Base-by-base conservation (phyloP, 495 filamentous ascomycete species). In the Podospora anserina region DNA sequence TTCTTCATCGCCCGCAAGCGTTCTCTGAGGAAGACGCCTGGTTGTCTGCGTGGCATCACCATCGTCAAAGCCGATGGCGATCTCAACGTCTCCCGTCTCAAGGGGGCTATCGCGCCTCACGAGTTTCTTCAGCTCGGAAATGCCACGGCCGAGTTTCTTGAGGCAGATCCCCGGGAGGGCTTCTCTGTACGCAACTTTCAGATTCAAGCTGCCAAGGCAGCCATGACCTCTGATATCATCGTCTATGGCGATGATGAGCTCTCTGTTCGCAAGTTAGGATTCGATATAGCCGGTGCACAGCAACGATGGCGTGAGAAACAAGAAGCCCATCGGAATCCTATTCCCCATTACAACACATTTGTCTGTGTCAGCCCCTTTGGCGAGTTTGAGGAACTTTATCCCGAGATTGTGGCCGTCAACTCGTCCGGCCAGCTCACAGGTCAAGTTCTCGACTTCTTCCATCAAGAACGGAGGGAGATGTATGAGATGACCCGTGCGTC, bases 151-250 rank as follows among this genome's bases (percentile, higher is more conserved):
- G 72, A 90, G 78, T 90, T 97, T 82, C 65, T 91, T 83, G 82
- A 92, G 30, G 84, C 89, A 19, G 95, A 99, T 73, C 95, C 95
- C 2, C 86, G 79, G 30, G 91, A 95, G 68, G 95, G 95, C 15
- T 92, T 92, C 70, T 89, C 86, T 26, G 89, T 92, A 11, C 88
- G 95, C 26, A 98, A 99, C 78, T 99, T 99, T 72, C 95, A 99
- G 73, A 97, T 98, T 57, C 95, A 99, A 75, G 88, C 92, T 2
- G 91, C 90, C 54, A 99, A 99, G 76, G 82, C 91, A 73, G 93
- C 94, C 34, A 88, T 90, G 68, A 84, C 96, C 27, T 95, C 92
- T 4, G 95, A 99, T 75, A 91, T 99, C 70, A 84, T 99, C 18
- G 85, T 99, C 15, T 99, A 99, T 78, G 91, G 91, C 7, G 90